Evolutionary conservation across 441 rosid genomes (phyloP).

Genomic region (Brassica balearica): DNA sequence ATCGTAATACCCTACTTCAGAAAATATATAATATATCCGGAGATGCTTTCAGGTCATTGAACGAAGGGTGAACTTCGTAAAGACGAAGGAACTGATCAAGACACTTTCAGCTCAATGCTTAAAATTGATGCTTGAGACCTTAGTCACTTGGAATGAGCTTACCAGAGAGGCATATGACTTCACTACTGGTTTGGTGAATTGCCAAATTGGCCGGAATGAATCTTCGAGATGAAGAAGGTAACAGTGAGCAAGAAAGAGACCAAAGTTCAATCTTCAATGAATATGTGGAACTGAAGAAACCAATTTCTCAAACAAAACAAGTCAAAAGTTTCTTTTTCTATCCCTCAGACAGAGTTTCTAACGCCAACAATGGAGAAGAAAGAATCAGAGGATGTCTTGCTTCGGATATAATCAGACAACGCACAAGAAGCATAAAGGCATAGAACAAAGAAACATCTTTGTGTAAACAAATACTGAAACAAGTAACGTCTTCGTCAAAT

Average conservation of each 20-base stretch:
- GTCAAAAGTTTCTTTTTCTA: background rate
- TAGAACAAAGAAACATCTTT: constrained; percentile 10
- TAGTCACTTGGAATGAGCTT: too few species aligned
- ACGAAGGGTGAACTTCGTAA: too few species aligned
- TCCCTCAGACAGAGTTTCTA: background rate
- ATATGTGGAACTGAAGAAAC: constrained; percentile 6
- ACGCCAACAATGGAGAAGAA: background rate
- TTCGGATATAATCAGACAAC: background rate
- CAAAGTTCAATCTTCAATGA: background rate
- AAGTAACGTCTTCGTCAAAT: background rate
- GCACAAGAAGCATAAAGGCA: background rate
- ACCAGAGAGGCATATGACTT: background rate
- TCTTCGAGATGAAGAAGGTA: constrained; percentile 15
- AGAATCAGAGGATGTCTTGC: constrained; percentile 13
- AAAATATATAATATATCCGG: too few species aligned
- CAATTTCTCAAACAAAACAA: background rate
- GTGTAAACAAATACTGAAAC: background rate
- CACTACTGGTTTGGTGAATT: background rate
- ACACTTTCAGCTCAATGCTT: too few species aligned
- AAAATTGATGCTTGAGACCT: too few species aligned
- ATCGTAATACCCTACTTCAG: too few species aligned
- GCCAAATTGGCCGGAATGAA: constrained; percentile 1
- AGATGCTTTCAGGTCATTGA: too few species aligned
- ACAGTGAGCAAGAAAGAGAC: constrained; percentile 14
- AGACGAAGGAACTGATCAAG: too few species aligned